Evolutionary conservation across 2,329 filamentous ascomycete genomes (phyloP), one percentile per base, ranked within the genome.

Genomic region (Aspergillus sp.): DNA sequence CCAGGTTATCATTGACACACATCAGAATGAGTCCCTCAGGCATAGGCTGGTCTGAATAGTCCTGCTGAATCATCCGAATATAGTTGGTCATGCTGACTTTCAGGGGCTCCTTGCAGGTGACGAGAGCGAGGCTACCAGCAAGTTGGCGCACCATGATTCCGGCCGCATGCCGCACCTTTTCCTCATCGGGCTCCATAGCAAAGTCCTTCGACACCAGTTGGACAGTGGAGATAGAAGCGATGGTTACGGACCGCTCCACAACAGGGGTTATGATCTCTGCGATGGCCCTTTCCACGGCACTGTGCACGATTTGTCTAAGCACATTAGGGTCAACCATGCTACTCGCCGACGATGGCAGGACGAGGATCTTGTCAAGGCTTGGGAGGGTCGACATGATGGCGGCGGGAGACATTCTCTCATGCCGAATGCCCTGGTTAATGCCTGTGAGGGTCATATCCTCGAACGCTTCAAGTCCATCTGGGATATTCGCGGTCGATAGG

Each of bases 191-290:
- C 66, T 99, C 95, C 49, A 92, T 95, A 0, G 90, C 88, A 67
- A 97, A 99, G 69, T 99, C 94, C 69, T 99, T 99, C 62, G 89
- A 86, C 40, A 99, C 89, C 73, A 99, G 89, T 71, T 97, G 91
- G 55, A 91, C 88, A 0, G 95, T 96, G 2, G 93, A 95, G 54
- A 99, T 97, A 1, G 93, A 93, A 43, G 94, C 94, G 68, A 99
- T 99, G 0, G 95, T 97, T 36, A 99, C 93, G 2, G 94, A 99
- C 50, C 94, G 84, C 70, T 99, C 95, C 13, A 99, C 95, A 1
- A 99, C 94, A 20, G 94, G 95, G 49, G 93, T 90, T 55, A 99
- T 97, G 51, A 99, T 99, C 66, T 99, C 95, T 54, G 90, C 87
- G 40, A 99, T 87, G 30, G 95, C 93, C 54, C 91, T 88, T 44